Base-by-base conservation (phyloP, 1,284 basidiomycete species). In the Mrakiaceae sp. region DNA sequence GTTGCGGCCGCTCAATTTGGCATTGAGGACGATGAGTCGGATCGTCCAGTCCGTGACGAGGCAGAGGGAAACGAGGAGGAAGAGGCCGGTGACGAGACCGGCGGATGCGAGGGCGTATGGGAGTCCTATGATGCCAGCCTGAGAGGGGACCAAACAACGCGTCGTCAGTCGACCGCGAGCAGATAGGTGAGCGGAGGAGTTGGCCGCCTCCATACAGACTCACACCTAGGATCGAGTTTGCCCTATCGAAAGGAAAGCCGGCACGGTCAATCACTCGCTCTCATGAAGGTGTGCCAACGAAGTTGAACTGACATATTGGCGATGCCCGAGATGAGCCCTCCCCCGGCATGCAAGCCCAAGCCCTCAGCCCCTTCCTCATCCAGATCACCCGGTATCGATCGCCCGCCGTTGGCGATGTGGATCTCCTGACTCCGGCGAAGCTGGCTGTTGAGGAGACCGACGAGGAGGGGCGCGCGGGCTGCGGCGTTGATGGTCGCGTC, bases 31-130 rank as follows among this genome's bases (percentile, higher is more conserved):
- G 63, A 98, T 95, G 47, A 99, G 83, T 11, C 94, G 86, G 67
- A 99, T 98, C 3, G 96, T 98, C 95, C 95, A 98, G 77, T 98
- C 94, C 10, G 95, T 98, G 51, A 96, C 82, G 40, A 78, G 81
- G 55, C 90, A 93, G 11, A 98, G 80, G 6, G 85, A 76, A 39
- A 94, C 79, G 12, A 99, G 82, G 2, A 99, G 81, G 8, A 87
- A 62, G 11, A 97, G 77, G 5, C 96, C 96, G 0, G 84, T 85
- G 67, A 97, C 81, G 77, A 97, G 94, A 2, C 94, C 94, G 40
- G 94, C 91, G 79, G 95, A 88, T 70, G 86, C 85, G 66, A 97
- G 79, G 48, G 94, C 92, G 74, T 97, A 97, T 1, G 94, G 94
- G 39, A 98, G 79, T 64, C 85, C 91, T 92, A 94, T 91, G 68